Conservation (phyloP, 2,329 filamentous ascomycete species). For the Fusarium lyarnte region DNA sequence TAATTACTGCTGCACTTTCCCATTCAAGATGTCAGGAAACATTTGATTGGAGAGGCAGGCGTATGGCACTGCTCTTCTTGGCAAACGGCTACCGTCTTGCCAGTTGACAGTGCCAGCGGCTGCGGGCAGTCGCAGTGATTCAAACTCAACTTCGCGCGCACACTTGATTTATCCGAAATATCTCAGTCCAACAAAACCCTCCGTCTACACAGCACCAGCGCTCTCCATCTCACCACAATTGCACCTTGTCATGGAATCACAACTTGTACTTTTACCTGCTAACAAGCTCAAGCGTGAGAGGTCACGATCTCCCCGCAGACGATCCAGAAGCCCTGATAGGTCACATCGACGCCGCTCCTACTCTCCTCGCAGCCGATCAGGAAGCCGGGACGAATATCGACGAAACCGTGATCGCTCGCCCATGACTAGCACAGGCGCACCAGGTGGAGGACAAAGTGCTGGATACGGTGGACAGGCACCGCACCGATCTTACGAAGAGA, state of each 20-base stretch:
- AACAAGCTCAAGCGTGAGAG: constrained; percentile 76
- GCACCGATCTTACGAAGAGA: constrained; percentile 85
- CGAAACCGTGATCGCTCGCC: constrained; percentile 81
- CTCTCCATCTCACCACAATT: constrained; percentile 12
- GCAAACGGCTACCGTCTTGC: not conserved
- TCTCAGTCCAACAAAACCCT: constrained; percentile 13
- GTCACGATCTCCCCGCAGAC: constrained; percentile 80
- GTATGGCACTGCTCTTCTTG: constrained; percentile 1
- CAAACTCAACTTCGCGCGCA: constrained; percentile 16
- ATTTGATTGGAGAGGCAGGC: not conserved
- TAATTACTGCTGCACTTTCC: not conserved
- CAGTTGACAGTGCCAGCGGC: constrained; percentile 3
- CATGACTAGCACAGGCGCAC: constrained; percentile 79
- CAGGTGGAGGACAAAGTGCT: constrained; percentile 75
- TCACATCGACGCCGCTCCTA: constrained; percentile 78
- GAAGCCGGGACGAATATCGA: constrained; percentile 79
- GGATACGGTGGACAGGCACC: constrained; percentile 68
- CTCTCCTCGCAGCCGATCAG: constrained; percentile 80
- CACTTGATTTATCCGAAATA: constrained; percentile 10
- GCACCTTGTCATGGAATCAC: constrained; percentile 27
- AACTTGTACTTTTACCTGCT: constrained; percentile 32
- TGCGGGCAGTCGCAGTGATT: constrained; percentile 28
- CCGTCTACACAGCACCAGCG: constrained; percentile 9
- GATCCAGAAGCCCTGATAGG: constrained; percentile 84
- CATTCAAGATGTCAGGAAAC: not conserved